phyloP scores from a whole-genome alignment of 1,139 yeast genomes.

The Sugiyamaella paludigena region DNA sequence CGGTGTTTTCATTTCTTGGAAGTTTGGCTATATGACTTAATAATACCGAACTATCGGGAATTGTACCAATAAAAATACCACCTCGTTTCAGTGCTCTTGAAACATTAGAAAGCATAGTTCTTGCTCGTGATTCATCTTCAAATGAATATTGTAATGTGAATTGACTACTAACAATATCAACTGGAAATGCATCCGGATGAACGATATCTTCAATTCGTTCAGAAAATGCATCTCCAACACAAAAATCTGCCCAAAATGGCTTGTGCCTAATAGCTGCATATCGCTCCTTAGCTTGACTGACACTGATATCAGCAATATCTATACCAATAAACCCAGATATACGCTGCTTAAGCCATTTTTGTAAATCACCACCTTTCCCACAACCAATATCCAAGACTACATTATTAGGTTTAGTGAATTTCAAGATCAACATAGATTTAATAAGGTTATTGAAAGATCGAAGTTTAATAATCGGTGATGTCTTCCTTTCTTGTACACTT shows the following conservation, averaged over 20 bases:
- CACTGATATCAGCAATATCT: slow-evolving; percentile 87
- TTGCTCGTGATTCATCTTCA: slow-evolving; percentile 76
- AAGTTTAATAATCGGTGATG: slow-evolving; percentile 81
- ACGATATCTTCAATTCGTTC: slow-evolving; percentile 68
- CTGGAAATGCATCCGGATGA: slow-evolving; percentile 71
- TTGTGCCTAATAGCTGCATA: slow-evolving; percentile 52
- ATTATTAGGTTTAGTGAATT: slow-evolving; percentile 51
- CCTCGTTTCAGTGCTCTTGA: slow-evolving; percentile 73
- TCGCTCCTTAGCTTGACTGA: slow-evolving; percentile 78
- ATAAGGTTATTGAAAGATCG: slow-evolving; percentile 90
- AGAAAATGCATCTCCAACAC: slow-evolving; percentile 90
- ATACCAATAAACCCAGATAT: slow-evolving; percentile 81
- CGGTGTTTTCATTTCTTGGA: slow-evolving; percentile 24
- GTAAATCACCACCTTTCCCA: slow-evolving; percentile 97
- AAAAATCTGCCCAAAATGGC: slow-evolving; percentile 67
- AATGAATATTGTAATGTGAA: slow-evolving; percentile 94
- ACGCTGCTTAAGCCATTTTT: slow-evolving; percentile 77
- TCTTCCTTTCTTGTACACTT: slow-evolving; percentile 59
- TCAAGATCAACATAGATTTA: slow-evolving; percentile 79
- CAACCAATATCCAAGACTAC: slow-evolving; percentile 84
- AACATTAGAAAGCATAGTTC: slow-evolving; percentile 69
- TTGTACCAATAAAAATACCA: slow-evolving; percentile 88
- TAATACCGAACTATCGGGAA: slow-evolving; percentile 87
- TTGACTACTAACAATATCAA: slow-evolving; percentile 85
- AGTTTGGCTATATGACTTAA: slow-evolving; percentile 49